phyloP scores from a whole-genome alignment of 768 basidiomycete species.

The Boletellus ananas region DNA sequence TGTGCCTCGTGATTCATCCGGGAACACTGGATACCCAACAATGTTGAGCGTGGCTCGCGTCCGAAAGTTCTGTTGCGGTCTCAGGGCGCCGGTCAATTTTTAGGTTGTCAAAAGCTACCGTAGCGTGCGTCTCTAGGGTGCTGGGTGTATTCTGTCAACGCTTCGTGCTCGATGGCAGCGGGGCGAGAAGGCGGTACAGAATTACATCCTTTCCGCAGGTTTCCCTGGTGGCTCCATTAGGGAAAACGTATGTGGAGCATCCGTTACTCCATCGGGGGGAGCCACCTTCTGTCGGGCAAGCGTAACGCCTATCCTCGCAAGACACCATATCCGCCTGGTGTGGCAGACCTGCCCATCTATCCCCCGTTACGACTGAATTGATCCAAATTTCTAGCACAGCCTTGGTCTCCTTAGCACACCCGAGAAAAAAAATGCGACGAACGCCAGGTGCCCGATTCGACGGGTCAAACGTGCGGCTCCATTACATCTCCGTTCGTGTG shows the following conservation, averaged over 20 bases:
- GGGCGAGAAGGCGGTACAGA: too few species aligned
- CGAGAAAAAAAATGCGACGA: not conserved
- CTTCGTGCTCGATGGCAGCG: too few species aligned
- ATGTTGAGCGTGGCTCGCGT: not conserved
- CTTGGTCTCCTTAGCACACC: slow-evolving; percentile 2
- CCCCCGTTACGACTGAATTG: slow-evolving; percentile 4
- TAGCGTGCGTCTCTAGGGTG: not conserved
- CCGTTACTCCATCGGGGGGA: not conserved
- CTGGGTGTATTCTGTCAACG: not conserved
- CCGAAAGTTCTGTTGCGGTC: slow-evolving; percentile 5
- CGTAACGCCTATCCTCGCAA: not conserved
- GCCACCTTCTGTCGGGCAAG: slow-evolving; percentile 1
- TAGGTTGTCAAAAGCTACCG: not conserved
- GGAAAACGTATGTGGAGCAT: not conserved
- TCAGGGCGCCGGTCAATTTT: slow-evolving; percentile 1
- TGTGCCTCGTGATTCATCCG: slow-evolving; percentile 15
- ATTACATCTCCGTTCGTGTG: not conserved
- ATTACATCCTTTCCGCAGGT: not conserved
- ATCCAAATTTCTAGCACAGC: slow-evolving; percentile 15
- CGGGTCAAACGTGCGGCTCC: not conserved
- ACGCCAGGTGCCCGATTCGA: slow-evolving; percentile 6
- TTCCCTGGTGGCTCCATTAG: not conserved
- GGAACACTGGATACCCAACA: slow-evolving; percentile 2
- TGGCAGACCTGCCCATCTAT: not conserved
- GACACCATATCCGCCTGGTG: slow-evolving; percentile 1